Percentiles rank a stretch among this genome's conserved stretches.
Conservation (phyloP, 192 early-diverging fungal species). For the Mortierella antarctica region DNA sequence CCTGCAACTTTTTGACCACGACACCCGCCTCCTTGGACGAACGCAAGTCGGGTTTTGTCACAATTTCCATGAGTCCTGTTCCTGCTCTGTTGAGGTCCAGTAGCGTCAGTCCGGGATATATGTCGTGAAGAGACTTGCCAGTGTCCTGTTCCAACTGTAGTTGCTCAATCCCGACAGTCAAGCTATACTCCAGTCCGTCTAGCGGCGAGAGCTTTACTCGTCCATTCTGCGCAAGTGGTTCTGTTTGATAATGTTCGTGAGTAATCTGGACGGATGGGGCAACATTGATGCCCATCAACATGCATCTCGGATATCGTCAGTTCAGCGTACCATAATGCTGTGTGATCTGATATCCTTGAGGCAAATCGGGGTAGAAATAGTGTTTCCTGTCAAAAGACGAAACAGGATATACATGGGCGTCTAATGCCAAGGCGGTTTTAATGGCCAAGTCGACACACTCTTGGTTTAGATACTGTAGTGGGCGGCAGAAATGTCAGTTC, state of each 20-base stretch:
- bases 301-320: background rate
- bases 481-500: background rate
- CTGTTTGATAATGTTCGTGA: slow-evolving; percentile 24
- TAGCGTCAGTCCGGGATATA: slow-evolving; percentile 68
- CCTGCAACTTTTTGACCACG: slow-evolving; percentile 83
- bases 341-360: slow-evolving; percentile 95
- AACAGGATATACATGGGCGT: slow-evolving; percentile 66
- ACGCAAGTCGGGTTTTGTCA: slow-evolving; percentile 86
- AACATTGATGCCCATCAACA: background rate
- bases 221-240: slow-evolving; percentile 84
- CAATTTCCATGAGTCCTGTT: slow-evolving; percentile 90
- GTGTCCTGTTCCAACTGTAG: slow-evolving; percentile 95
- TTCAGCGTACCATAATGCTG: slow-evolving; percentile 71
- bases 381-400: slow-evolving; percentile 95
- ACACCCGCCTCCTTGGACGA: slow-evolving; percentile 79
- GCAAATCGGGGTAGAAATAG: slow-evolving; percentile 95
- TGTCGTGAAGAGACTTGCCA: slow-evolving; percentile 81
- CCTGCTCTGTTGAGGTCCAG: slow-evolving; percentile 92
- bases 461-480: slow-evolving; percentile 70
- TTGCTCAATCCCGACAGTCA: slow-evolving; percentile 78
- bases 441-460: slow-evolving; percentile 80
- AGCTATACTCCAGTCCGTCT: slow-evolving; percentile 68
- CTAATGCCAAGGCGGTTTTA: slow-evolving; percentile 76
- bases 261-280: too few species aligned
- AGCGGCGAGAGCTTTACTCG: slow-evolving; percentile 61